Evolutionary conservation across 2,329 filamentous ascomycete species (phyloP), one percentile per base, ranked within the genome.

Genomic region (Bimuria novae-zelandiae): DNA sequence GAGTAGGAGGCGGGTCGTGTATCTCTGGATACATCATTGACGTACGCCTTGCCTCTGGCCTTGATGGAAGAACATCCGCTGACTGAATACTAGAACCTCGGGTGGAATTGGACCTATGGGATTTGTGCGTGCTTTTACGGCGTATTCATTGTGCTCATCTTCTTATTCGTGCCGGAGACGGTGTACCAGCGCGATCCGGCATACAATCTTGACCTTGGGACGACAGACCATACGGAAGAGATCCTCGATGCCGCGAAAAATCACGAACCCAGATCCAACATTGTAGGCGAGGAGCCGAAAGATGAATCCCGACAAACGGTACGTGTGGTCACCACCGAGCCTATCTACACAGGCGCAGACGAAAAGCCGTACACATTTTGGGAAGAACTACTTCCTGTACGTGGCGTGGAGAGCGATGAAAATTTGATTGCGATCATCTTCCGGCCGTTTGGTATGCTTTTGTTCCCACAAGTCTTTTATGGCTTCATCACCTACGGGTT

Each of bases 161-260:
- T 93, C 61, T 82, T 96, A 61, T 84, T 92, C 59, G 89, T 90
- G 43, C 92, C 92, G 0, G 92, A 96, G 74, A 95, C 89, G 0
- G 85, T 91, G 1, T 96, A 85, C 68, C 80, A 82, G 22, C 84
- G 92, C 29, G 82, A 88, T 10, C 76, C 80, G 3, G 74, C 78
- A 27, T 78, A 92, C 47, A 89, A 93, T 63, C 87, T 84, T 1
- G 89, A 93, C 67, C 81, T 85, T 4, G 61, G 61, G 4, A 62
- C 59, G 11, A 59, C 52, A 8, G 61, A 64, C 35, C 61, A 62
- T 27, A 59, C 54, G 1, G 61, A 60, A 30, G 59, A 64, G 19
- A 57, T 62, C 11, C 54, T 64, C 8, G 61, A 64, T 35, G 55
- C 49, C 6, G 51, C 54, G 7, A 50, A 49, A 14, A 29, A 19